Conservation (phyloP, 129 eudicot genomes). For the Tanacetum coccineum region DNA sequence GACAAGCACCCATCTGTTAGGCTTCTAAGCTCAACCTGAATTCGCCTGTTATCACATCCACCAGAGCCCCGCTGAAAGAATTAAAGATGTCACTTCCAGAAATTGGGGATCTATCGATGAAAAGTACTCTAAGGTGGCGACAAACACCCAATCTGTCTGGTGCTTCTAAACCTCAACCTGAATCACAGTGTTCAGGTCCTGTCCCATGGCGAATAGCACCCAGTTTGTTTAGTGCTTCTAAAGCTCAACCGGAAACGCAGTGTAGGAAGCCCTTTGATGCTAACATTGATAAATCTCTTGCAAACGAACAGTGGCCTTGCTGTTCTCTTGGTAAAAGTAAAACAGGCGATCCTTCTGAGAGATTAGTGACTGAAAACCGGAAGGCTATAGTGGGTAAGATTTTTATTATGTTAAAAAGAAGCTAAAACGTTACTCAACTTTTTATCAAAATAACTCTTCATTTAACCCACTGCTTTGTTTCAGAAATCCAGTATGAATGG, state of each 20-base stretch:
- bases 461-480: conserved; percentile 21
- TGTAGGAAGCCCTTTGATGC: too few relatives aligned
- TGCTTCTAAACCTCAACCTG: conserved; percentile 37
- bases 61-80: conserved; percentile 54
- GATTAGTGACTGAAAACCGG: conserved; percentile 36
- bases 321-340: conserved; percentile 37
- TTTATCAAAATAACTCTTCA: conserved; percentile 6
- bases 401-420: conserved; percentile 4
- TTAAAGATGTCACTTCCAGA: conserved; percentile 45
- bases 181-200: conserved; percentile 19
- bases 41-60: conserved; percentile 30
- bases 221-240: conserved; percentile 38
- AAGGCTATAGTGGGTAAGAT: conserved; percentile 46
- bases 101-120: conserved; percentile 54
- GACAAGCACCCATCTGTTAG: conserved; percentile 61
- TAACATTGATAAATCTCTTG: too few relatives aligned
- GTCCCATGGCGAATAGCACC: conserved; percentile 65
- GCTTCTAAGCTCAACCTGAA: conserved; percentile 38
- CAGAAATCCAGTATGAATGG: conserved; percentile 49
- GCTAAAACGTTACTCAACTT: not conserved
- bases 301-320: conserved; percentile 2
- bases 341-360: conserved; percentile 35
- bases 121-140: conserved; percentile 75
- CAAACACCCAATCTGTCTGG: conserved; percentile 61
- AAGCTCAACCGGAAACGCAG: conserved; percentile 38